Percentiles rank a stretch among this genome's conserved stretches.
Evolutionary conservation across 768 basidiomycete genomes (phyloP).

Genomic region (Tylopilus vinaceipallidus): DNA sequence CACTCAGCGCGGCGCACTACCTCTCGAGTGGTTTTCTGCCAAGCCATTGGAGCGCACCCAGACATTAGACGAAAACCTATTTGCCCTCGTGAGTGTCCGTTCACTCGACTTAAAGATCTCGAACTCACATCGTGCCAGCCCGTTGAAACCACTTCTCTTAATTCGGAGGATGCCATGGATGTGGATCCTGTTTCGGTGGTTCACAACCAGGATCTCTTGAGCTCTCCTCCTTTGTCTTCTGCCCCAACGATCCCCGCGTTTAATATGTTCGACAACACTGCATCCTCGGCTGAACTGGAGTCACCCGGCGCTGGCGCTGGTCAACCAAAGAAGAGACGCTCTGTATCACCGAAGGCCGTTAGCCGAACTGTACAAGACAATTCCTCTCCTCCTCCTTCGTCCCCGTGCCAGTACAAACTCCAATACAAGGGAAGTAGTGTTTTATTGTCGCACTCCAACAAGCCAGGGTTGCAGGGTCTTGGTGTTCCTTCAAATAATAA

Average conservation of each 20-base stretch:
- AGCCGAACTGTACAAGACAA: conserved; percentile 37
- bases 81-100: conserved; percentile 27
- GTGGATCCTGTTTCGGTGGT: conserved; percentile 57
- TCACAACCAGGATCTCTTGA: conserved; percentile 32
- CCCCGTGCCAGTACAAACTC: conserved; percentile 47
- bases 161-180: conserved; percentile 74
- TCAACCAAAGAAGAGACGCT: conserved; percentile 55
- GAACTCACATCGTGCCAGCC: conserved; percentile 26
- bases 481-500: conserved; percentile 50
- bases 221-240: conserved; percentile 45
- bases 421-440: conserved; percentile 38
- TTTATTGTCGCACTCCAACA: conserved; percentile 43
- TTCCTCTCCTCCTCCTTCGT: conserved; percentile 52
- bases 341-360: conserved; percentile 52
- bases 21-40: conserved; percentile 54
- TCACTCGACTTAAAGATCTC: no score
- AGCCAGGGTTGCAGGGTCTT: conserved; percentile 52
- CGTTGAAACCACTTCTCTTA: conserved; percentile 38
- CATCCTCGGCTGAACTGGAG: conserved; percentile 49
- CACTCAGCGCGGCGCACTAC: conserved; percentile 61
- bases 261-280: conserved; percentile 58
- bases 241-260: conserved; percentile 54
- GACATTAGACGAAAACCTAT: conserved; percentile 26
- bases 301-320: conserved; percentile 39
- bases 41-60: conserved; percentile 23